Conservation (phyloP, 208 protist genomes). For the Crithidia sp. region DNA sequence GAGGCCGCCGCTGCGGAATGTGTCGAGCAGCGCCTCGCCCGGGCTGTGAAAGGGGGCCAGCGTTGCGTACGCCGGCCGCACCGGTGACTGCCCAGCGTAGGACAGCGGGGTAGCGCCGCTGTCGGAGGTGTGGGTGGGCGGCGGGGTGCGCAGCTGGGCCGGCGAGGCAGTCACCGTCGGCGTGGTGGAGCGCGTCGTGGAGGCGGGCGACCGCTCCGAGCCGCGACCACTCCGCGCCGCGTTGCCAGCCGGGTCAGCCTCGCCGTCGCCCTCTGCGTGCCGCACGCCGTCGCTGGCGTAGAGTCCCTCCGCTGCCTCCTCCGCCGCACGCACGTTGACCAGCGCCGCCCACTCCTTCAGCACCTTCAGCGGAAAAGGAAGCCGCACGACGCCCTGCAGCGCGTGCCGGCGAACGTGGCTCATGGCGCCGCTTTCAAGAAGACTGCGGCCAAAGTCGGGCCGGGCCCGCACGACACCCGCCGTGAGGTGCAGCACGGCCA, state of each 20-base stretch:
- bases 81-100: conserved; percentile 2
- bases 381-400: conserved; percentile 37
- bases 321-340: conserved; percentile 30
- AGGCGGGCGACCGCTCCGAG: not conserved
- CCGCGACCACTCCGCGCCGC: not conserved
- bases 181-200: not conserved
- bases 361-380: conserved; percentile 50
- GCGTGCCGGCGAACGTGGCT: conserved; percentile 48
- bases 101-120: not conserved
- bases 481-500: conserved; percentile 47
- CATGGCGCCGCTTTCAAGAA: conserved; percentile 54
- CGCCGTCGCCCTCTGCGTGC: not conserved
- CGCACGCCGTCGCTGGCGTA: not conserved
- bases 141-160: not conserved
- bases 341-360: conserved; percentile 62
- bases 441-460: conserved; percentile 42
- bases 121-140: not conserved
- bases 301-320: conserved; percentile 20
- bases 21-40: conserved; percentile 12
- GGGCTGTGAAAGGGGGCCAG: not conserved
- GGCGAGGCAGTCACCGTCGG: not conserved
- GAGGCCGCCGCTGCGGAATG: conserved; percentile 16
- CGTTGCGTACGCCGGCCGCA: not conserved
- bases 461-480: conserved; percentile 41
- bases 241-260: not conserved